phyloP scores from a whole-genome alignment of 2,329 filamentous ascomycete genomes.

The Cordyceps javanica region DNA sequence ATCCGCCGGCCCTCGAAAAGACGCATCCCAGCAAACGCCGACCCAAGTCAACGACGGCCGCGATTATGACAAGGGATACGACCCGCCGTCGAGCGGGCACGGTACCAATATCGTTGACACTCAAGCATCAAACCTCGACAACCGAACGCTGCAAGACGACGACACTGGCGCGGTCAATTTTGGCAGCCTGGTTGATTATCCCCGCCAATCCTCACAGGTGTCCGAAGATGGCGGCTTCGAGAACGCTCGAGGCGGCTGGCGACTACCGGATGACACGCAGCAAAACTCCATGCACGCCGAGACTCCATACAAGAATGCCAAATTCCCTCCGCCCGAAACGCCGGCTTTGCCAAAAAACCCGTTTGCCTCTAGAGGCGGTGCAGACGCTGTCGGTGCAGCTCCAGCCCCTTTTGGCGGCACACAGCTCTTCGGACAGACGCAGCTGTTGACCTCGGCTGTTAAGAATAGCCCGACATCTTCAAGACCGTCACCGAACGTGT shows the following conservation, averaged over 20 bases:
- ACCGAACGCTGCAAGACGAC: slow-evolving; percentile 35
- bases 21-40: slow-evolving; percentile 45
- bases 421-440: slow-evolving; percentile 51
- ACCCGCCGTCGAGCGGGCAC: slow-evolving; percentile 24
- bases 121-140: slow-evolving; percentile 25
- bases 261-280: slow-evolving; percentile 27
- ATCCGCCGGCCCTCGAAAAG: slow-evolving; percentile 21
- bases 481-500: slow-evolving; percentile 46
- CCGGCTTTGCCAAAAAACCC: slow-evolving; percentile 44
- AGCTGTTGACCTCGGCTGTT: slow-evolving; percentile 43
- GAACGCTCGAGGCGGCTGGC: slow-evolving; percentile 34
- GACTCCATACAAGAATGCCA: slow-evolving; percentile 27
- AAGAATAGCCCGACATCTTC: slow-evolving; percentile 53
- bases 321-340: slow-evolving; percentile 36
- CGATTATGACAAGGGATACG: slow-evolving; percentile 44
- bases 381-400: slow-evolving; percentile 25
- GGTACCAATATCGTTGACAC: slow-evolving; percentile 17
- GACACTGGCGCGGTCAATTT: slow-evolving; percentile 47
- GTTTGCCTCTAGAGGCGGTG: slow-evolving; percentile 24
- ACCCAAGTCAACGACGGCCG: slow-evolving; percentile 52
- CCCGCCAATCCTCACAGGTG: slow-evolving; percentile 33
- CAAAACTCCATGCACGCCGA: slow-evolving; percentile 23
- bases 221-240: slow-evolving; percentile 36
- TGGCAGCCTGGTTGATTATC: slow-evolving; percentile 29
- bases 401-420: slow-evolving; percentile 33